phyloP scores from a whole-genome alignment of 2,329 filamentous ascomycete species.

The Fusarium sp. region DNA sequence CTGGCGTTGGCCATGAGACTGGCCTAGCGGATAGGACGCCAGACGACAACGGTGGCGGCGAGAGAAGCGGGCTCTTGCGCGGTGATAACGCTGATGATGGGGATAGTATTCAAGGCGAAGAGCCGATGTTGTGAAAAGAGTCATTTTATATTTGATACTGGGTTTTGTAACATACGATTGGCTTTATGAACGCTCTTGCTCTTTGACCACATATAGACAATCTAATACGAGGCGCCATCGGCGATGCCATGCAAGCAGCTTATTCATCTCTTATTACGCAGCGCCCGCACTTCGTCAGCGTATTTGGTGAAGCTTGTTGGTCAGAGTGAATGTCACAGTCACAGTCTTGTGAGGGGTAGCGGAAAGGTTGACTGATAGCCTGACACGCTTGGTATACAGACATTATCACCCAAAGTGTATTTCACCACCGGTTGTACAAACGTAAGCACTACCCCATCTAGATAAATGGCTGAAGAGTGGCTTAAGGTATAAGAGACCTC shows the following conservation, averaged over 20 bases:
- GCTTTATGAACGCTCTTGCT: constrained; percentile 5
- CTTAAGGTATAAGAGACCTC: constrained; percentile 4
- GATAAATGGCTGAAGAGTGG: not conserved
- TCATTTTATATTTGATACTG: constrained; percentile 1
- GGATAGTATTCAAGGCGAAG: constrained; percentile 46
- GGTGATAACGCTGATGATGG: constrained; percentile 51
- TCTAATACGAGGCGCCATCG: not conserved
- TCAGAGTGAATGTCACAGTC: constrained; percentile 10
- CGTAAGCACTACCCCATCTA: constrained; percentile 10
- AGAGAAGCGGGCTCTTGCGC: constrained; percentile 58
- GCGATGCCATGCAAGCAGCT: constrained; percentile 30
- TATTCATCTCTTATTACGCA: constrained; percentile 29
- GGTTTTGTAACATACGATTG: constrained; percentile 12
- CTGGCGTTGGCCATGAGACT: constrained; percentile 42
- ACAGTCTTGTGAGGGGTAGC: constrained; percentile 41
- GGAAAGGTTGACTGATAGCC: not conserved
- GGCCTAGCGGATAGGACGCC: constrained; percentile 49
- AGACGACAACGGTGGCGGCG: constrained; percentile 53
- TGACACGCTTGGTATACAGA: not conserved
- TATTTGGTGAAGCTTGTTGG: constrained; percentile 23
- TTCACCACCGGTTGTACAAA: constrained; percentile 5
- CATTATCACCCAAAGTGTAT: constrained; percentile 16
- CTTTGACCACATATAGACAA: not conserved
- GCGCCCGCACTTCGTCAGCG: constrained; percentile 37
- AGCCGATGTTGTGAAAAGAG: constrained; percentile 44